These are phyloP conservation scores for Mycena sanguinolenta DNA, from an alignment of 768 basidiomycete genomes.

Conservation along the genomic window DNA sequence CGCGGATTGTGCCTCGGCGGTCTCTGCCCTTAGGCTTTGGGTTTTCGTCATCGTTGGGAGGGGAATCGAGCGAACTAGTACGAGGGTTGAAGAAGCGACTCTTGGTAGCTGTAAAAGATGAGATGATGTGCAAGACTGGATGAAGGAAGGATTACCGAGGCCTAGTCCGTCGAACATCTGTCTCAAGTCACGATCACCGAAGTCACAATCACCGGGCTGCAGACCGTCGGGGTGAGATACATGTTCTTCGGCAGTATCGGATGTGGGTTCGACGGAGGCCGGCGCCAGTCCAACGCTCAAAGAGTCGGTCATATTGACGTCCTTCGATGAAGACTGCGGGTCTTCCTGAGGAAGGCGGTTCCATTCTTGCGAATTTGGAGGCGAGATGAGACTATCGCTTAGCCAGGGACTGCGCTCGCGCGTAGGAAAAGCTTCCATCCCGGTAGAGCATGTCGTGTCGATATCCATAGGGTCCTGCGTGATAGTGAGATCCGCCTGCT, in stretches of 20 bases:
- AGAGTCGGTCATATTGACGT: slow-evolving; percentile 42
- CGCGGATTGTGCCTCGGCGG: slow-evolving; percentile 65
- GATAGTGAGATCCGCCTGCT: slow-evolving; percentile 29
- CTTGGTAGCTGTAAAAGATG: slow-evolving; percentile 23
- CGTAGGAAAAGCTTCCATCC: slow-evolving; percentile 18
- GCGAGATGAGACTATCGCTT: slow-evolving; percentile 42
- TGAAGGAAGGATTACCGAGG: slow-evolving; percentile 27
- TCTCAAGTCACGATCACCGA: slow-evolving; percentile 35
- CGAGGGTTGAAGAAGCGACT: slow-evolving; percentile 29
- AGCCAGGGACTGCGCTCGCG: slow-evolving; percentile 41
- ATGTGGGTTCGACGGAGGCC: background rate
- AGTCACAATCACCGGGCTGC: slow-evolving; percentile 9
- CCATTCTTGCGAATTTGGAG: slow-evolving; percentile 40
- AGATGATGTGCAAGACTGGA: background rate
- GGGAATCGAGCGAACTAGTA: slow-evolving; percentile 41
- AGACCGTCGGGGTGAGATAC: background rate
- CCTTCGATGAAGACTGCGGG: slow-evolving; percentile 26
- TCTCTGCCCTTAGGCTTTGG: slow-evolving; percentile 41
- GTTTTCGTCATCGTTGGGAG: slow-evolving; percentile 18
- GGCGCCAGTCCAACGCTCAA: slow-evolving; percentile 13
- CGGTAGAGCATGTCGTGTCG: background rate
- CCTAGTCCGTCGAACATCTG: slow-evolving; percentile 39
- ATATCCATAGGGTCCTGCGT: slow-evolving; percentile 31
- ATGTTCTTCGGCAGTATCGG: background rate
- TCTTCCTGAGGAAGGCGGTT: slow-evolving; percentile 22